Percentiles rank a stretch among this genome's conserved stretches.
Conservation (phyloP, 2,329 filamentous ascomycete genomes). For the Immersiporthe knoxdaviesiana region DNA sequence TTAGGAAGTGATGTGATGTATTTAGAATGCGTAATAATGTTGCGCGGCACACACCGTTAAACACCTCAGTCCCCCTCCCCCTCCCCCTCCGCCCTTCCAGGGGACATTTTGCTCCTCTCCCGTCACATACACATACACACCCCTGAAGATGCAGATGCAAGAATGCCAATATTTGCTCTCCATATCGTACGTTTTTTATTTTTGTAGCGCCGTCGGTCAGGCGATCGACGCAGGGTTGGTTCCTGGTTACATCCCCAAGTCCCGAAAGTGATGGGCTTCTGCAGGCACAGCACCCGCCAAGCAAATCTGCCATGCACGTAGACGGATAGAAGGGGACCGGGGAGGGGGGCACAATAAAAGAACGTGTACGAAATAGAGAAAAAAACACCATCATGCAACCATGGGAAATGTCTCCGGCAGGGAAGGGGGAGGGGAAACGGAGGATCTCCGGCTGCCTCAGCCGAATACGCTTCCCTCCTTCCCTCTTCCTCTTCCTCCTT, state of each 20-base stretch:
- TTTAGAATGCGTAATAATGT: background rate
- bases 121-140: background rate
- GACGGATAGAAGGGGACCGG: background rate
- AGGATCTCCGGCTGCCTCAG: constrained; percentile 10
- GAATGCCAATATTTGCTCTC: background rate
- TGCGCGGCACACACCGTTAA: background rate
- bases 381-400: background rate
- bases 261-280: background rate
- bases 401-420: background rate
- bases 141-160: background rate
- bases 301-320: no score
- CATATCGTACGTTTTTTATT: background rate
- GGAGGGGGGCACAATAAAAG: no score
- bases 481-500: background rate
- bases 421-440: background rate
- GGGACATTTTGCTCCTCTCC: background rate
- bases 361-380: background rate
- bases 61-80: no score
- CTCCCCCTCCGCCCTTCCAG: background rate
- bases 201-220: background rate
- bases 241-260: background rate
- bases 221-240: background rate
- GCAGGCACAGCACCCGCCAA: background rate
- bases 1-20: background rate
- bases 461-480: background rate